These are phyloP conservation scores for Rhizomucor pusillus DNA, from an alignment of 371 early-diverging fungal genomes.

Conservation along the genomic window DNA sequence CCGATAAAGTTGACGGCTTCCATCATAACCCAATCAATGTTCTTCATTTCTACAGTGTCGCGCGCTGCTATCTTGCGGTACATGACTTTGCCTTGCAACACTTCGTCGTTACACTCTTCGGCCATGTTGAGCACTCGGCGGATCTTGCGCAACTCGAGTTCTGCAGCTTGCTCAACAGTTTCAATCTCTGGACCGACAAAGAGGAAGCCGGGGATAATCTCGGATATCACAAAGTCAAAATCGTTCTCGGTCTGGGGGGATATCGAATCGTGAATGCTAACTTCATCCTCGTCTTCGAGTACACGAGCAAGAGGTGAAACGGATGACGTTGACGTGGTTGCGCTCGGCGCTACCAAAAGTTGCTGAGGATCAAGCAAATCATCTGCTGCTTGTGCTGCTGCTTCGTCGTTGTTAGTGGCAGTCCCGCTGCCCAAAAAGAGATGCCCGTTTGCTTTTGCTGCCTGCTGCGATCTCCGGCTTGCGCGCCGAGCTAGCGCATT, in stretches of 20 bases:
- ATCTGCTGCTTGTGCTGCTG: slow-evolving; percentile 2
- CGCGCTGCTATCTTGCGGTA: slow-evolving; percentile 60
- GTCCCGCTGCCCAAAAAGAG: neutral
- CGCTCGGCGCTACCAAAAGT: slow-evolving; percentile 6
- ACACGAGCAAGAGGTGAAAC: slow-evolving; percentile 23
- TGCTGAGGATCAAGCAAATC: slow-evolving; percentile 8
- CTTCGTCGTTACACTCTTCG: slow-evolving; percentile 56
- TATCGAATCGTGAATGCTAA: slow-evolving; percentile 17
- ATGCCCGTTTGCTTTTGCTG: slow-evolving; percentile 8
- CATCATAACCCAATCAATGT: slow-evolving; percentile 57
- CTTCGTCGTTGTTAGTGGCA: neutral
- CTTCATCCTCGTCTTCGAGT: slow-evolving; percentile 33
- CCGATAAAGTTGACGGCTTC: slow-evolving; percentile 61
- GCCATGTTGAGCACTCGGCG: slow-evolving; percentile 64
- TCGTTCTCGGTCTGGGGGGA: slow-evolving; percentile 43
- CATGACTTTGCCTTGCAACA: slow-evolving; percentile 19
- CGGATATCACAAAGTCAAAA: slow-evolving; percentile 54
- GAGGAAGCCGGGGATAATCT: slow-evolving; percentile 58
- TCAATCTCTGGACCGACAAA: slow-evolving; percentile 64
- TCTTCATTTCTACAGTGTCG: slow-evolving; percentile 63
- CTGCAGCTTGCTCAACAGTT: slow-evolving; percentile 45
- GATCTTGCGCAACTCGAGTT: slow-evolving; percentile 43
- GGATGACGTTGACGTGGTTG: slow-evolving; percentile 4
- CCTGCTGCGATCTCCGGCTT: slow-evolving; percentile 25
- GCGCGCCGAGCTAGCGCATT: slow-evolving; percentile 47